A percentile compares a stretch with the other conserved stretches of the same genome.
Evolutionary conservation across 1,139 yeast species (phyloP).

Genomic region (Yamadazyma triangularis): DNA sequence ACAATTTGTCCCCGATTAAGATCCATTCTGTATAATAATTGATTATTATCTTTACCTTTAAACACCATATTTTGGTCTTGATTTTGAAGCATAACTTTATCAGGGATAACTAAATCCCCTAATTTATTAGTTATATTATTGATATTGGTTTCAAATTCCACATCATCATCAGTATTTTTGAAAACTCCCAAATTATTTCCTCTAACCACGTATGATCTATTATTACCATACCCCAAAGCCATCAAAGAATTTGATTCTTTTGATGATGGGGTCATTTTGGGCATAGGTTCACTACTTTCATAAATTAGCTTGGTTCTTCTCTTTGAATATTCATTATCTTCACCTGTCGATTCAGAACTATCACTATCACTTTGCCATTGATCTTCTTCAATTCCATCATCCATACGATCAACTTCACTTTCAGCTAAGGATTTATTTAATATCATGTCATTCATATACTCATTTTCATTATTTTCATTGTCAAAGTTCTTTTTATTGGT

Average conservation of each 20-base stretch:
- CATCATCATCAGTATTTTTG: conserved; percentile 48
- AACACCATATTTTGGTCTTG: conserved; percentile 67
- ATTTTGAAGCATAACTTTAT: conserved; percentile 68
- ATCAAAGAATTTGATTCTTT: conserved; percentile 54
- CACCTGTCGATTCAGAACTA: neutral
- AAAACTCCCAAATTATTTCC: conserved; percentile 81
- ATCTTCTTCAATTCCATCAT: neutral
- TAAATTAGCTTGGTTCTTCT: conserved; percentile 8
- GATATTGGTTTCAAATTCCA: conserved; percentile 67
- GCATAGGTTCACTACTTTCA: conserved; percentile 1
- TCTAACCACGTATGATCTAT: conserved; percentile 73
- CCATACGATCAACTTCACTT: neutral
- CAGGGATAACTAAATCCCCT: conserved; percentile 57
- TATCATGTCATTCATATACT: neutral
- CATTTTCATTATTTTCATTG: neutral
- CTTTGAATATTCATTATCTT: conserved; percentile 18
- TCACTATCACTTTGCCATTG: conserved; percentile 34
- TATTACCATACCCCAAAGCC: conserved; percentile 65
- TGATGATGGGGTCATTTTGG: conserved; percentile 7
- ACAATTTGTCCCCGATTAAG: conserved; percentile 72
- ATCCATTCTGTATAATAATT: conserved; percentile 63
- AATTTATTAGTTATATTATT: conserved; percentile 49
- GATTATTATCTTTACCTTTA: conserved; percentile 43
- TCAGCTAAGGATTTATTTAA: neutral
- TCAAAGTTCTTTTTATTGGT: conserved; percentile 32